Evolutionary conservation across 371 early-diverging fungal genomes (phyloP).

Genomic region (Mortierella sp.): DNA sequence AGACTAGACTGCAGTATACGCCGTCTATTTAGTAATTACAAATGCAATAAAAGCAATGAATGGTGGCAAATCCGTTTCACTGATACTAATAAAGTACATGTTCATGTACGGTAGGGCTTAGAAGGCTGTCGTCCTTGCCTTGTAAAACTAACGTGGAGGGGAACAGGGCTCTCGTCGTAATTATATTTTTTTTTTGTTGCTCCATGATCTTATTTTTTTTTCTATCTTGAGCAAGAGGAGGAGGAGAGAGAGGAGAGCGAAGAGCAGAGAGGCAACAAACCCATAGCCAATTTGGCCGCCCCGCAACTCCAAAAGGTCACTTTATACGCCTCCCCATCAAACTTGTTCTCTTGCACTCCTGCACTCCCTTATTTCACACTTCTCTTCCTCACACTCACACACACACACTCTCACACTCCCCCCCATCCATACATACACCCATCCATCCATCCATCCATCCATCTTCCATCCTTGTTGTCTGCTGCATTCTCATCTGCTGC

Average conservation of each 20-base stretch:
- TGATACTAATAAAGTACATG: too few species aligned
- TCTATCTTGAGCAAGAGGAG: not conserved
- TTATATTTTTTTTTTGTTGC: not conserved
- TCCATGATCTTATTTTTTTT: not conserved
- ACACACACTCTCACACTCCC: not conserved
- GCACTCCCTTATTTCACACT: not conserved
- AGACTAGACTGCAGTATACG: too few species aligned
- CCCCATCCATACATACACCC: not conserved
- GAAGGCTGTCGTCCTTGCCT: too few species aligned
- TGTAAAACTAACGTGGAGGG: too few species aligned
- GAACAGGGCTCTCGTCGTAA: not conserved
- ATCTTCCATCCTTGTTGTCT: not conserved
- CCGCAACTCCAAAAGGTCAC: conserved; percentile 20
- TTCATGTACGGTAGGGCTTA: too few species aligned
- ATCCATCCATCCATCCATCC: not conserved
- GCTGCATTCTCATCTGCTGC: not conserved
- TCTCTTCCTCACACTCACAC: not conserved
- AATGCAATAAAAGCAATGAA: too few species aligned
- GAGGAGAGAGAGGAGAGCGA: not conserved
- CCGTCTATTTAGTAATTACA: too few species aligned
- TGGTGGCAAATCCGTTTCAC: too few species aligned
- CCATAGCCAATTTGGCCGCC: not conserved
- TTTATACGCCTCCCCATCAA: conserved; percentile 1
- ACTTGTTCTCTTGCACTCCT: not conserved
- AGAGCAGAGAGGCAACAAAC: too few species aligned